Evolutionary conservation across 805 yeast genomes (phyloP), one percentile per base, ranked within the genome.

Genomic region (Yarrowia sp.): DNA sequence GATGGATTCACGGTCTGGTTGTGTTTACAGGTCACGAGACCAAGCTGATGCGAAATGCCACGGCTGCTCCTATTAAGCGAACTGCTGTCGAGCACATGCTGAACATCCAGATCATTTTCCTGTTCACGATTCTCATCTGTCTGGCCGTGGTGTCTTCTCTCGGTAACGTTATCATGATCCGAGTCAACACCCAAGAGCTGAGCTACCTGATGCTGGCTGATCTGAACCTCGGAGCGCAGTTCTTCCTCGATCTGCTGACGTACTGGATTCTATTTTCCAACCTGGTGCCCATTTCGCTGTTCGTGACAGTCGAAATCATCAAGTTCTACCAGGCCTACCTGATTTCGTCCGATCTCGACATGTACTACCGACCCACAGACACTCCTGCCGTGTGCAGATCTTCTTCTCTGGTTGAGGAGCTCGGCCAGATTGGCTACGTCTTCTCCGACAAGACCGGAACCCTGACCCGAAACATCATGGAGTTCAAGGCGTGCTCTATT

Each of bases 361-460:
- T 94, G 85, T 96, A 94, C 71, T 83, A 89, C 68, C 91, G 84
- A 65, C 87, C 82, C 55, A 82, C 91, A 0, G 98, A 94, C 70
- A 91, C 97, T 0, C 98, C 99, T 1, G 87, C 97, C 0, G 91
- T 92, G 4, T 97, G 94, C 18, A 80, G 99, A 66, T 93, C 99
- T 0, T 93, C 98, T 1, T 88, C 97, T 13, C 80, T 94, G 68
- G 99, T 94, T 6, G 99, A 94, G 74, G 99, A 94, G 69, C 78
- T 94, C 66, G 99, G 99, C 25, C 99, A 94, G 73, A 92, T 94
- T 69, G 96, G 93, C 71, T 92, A 91, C 71, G 88, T 94, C 21
- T 94, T 94, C 76, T 89, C 97, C 73, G 99, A 94, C 74, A 94
- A 94, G 72, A 94, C 99, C 0, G 99, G 99, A 29, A 94, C 99